Base-by-base conservation (phyloP, 139 green algal genomes). In the Pycnococcus provasolii region DNA sequence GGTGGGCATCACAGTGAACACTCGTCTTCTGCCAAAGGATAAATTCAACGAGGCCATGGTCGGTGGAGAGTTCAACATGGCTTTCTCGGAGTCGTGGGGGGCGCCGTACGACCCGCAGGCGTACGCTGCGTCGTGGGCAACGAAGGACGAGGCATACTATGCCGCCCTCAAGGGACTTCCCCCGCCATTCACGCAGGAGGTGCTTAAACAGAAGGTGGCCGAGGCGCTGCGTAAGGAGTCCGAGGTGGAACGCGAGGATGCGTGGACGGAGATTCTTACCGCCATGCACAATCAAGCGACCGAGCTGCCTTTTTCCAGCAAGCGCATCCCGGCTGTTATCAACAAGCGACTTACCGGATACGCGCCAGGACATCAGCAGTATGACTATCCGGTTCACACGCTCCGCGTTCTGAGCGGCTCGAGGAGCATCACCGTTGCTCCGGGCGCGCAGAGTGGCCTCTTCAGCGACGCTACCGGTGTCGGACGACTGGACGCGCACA, bases 31-130 rank as follows among this genome's bases (percentile, higher is more conserved):
- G 4, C 44, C 40, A 3, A 71, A 71, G 53, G 64, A 71, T 41
- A 52, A 48, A 13, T 53, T 71, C 47, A 71, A 71, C 53, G 11
- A 70, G 39, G 64, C 64, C 37, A 70, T 70, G 63, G 48, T 64
- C 39, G 37, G n/a, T 11, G 63, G 63, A 39, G 63, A 70, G 45
- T 70, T 70, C 51, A 60, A 70, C 63, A 57, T 70, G 45, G 63
- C 63, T 6, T 70, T 70, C 63, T 48, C 45, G 9, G 63, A 70
- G 51, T 46, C 48, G 15, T 70, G 63, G 63, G 63, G 63, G 6
- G 4, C 45, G 7, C 63, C 63, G 43, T 70, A 70, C 63, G 63
- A 70, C 51, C 63, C 63, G 5, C 63, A 70, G 4, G 15, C 63
- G 5, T 70, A 59, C 63, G 63, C 51, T 9, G 44, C 63, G 15